A percentile compares a stretch with the other conserved stretches of the same genome.
Conservation (phyloP, 2,329 filamentous ascomycete species). For the Alternaria sp. region DNA sequence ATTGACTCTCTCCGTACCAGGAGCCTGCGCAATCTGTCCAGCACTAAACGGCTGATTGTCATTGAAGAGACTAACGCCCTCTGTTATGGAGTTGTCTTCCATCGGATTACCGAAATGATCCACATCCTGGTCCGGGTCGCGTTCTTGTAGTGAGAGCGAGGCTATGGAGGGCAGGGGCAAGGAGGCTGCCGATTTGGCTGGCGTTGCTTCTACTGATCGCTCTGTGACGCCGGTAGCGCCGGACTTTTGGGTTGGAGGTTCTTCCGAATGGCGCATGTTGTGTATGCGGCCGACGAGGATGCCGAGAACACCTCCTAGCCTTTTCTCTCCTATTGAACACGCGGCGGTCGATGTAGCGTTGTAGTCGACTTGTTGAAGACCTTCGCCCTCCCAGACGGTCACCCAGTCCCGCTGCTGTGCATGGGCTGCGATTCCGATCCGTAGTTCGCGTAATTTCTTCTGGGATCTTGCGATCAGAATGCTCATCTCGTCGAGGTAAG, state of each 20-base stretch:
- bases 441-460: constrained; percentile 70
- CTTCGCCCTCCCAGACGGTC: constrained; percentile 67
- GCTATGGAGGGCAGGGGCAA: constrained; percentile 25
- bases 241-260: constrained; percentile 16
- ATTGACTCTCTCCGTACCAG: constrained; percentile 6
- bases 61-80: constrained; percentile 33
- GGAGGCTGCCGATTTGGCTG: constrained; percentile 24
- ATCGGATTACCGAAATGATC: constrained; percentile 37
- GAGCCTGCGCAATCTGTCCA: constrained; percentile 14
- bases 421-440: constrained; percentile 71
- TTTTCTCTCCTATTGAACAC: constrained; percentile 62
- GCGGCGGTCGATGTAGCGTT: constrained; percentile 60
- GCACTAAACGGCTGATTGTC: constrained; percentile 20
- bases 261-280: constrained; percentile 57
- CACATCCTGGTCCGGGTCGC: constrained; percentile 36
- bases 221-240: constrained; percentile 18
- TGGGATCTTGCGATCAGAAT: constrained; percentile 75
- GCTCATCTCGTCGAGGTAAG: constrained; percentile 83
- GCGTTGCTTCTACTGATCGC: constrained; percentile 19
- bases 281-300: constrained; percentile 71
- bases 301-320: constrained; percentile 72
- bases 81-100: constrained; percentile 29
- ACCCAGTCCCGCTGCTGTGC: constrained; percentile 62
- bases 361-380: constrained; percentile 69
- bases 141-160: constrained; percentile 31